A percentile compares a stretch with the other conserved stretches of the same genome.
These are phyloP conservation scores for Talaromyces sp. DNA, from an alignment of 2,329 filamentous ascomycete species.

Conservation along the genomic window DNA sequence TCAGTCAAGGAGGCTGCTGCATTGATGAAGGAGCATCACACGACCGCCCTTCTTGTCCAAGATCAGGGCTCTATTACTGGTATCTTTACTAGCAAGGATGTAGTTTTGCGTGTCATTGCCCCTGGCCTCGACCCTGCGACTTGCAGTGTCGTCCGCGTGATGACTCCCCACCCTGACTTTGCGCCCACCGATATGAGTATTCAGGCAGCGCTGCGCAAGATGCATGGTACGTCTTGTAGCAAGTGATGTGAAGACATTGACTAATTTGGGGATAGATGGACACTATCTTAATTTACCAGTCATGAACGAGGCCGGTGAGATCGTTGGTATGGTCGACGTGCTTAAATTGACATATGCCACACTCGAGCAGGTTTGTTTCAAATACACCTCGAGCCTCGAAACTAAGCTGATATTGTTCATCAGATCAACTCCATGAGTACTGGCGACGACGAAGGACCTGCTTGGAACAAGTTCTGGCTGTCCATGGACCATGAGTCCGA, in stretches of 20 bases:
- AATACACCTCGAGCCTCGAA: background rate
- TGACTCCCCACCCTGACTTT: conserved; percentile 99
- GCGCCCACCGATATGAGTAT: conserved; percentile 99
- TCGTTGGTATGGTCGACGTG: conserved; percentile 99
- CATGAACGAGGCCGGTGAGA: conserved; percentile 96
- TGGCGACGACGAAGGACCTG: conserved; percentile 84
- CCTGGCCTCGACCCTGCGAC: conserved; percentile 89
- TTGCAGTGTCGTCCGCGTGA: conserved; percentile 96
- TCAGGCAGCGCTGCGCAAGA: conserved; percentile 94
- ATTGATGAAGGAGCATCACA: conserved; percentile 98
- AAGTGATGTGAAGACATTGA: conserved; percentile 10
- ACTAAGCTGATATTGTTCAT: conserved; percentile 28
- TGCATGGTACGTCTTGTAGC: conserved; percentile 71
- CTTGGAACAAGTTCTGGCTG: conserved; percentile 99
- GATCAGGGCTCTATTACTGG: conserved; percentile 96
- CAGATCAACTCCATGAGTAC: conserved; percentile 86
- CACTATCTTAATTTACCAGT: conserved; percentile 97
- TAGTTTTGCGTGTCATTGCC: conserved; percentile 94
- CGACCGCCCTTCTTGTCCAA: conserved; percentile 91
- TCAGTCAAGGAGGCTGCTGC: conserved; percentile 93
- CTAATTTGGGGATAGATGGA: conserved; percentile 60
- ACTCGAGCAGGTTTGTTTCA: conserved; percentile 72
- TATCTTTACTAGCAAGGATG: conserved; percentile 99
- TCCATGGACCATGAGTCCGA: conserved; percentile 93
- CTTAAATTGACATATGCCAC: conserved; percentile 97